phyloP scores from a whole-genome alignment of 768 basidiomycete species.

The Exsudoporus frostii region DNA sequence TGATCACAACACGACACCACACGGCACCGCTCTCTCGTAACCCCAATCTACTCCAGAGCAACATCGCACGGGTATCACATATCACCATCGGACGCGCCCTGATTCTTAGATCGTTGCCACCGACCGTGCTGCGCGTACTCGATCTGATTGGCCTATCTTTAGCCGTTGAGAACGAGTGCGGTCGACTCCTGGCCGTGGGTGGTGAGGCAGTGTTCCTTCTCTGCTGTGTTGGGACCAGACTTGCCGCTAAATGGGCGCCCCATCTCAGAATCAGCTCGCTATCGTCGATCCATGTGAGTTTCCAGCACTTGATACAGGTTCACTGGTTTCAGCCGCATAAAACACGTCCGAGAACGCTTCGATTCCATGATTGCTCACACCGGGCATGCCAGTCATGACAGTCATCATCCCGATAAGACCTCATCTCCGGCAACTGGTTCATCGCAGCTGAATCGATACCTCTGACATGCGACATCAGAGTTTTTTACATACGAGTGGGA shows the following conservation, averaged over 20 bases:
- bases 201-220: not conserved
- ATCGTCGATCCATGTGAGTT: too few species aligned
- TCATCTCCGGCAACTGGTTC: too few species aligned
- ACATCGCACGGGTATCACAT: too few species aligned
- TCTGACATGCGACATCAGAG: not conserved
- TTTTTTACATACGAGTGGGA: not conserved
- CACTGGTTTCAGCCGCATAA: not conserved
- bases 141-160: not conserved
- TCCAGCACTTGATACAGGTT: too few species aligned
- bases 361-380: too few species aligned
- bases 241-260: too few species aligned
- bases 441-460: not conserved
- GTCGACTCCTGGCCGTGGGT: not conserved
- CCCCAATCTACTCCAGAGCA: too few species aligned
- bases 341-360: not conserved
- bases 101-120: not conserved
- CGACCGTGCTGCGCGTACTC: not conserved
- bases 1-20: constrained; percentile 7
- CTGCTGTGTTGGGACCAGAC: too few species aligned
- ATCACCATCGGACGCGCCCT: not conserved
- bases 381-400: too few species aligned
- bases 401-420: too few species aligned
- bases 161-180: not conserved
- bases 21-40: constrained; percentile 3
- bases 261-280: too few species aligned